Conservation (phyloP, 1,139 yeast genomes). For the Candida labiduridarum region DNA sequence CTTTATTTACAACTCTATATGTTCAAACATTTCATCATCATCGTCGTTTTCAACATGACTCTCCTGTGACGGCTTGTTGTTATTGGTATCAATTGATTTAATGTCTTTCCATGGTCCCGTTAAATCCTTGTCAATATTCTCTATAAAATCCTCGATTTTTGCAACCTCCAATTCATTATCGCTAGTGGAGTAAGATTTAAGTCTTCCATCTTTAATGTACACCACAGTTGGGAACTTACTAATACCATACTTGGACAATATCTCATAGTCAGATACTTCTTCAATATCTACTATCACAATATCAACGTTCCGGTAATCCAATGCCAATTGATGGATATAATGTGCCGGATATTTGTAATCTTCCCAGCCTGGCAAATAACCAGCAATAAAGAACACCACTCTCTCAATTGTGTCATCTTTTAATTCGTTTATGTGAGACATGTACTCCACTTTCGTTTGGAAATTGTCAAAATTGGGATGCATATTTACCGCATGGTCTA, state of each 20-base stretch:
- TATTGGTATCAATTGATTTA: constrained; percentile 15
- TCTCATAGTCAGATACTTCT: constrained; percentile 19
- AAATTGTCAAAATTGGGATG: constrained; percentile 25
- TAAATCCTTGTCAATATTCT: constrained; percentile 17
- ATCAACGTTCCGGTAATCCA: constrained; percentile 13
- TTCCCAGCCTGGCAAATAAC: constrained; percentile 33
- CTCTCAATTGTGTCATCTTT: constrained; percentile 13
- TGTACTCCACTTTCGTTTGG: constrained; percentile 16
- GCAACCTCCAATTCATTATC: constrained; percentile 22
- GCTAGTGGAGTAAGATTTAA: constrained; percentile 25
- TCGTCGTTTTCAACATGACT: constrained; percentile 4
- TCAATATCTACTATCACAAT: constrained; percentile 34
- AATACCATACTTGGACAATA: constrained; percentile 28
- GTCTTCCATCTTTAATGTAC: constrained; percentile 22
- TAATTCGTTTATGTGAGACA: constrained; percentile 8
- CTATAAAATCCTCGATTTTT: constrained; percentile 25
- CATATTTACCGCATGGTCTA: constrained; percentile 9
- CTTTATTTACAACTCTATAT: constrained; percentile 15
- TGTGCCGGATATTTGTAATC: constrained; percentile 36
- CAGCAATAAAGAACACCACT: constrained; percentile 30
- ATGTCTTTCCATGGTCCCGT: constrained; percentile 23
- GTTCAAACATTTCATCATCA: constrained; percentile 12
- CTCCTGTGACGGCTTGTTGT: neutral
- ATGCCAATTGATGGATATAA: constrained; percentile 34
- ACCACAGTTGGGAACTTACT: constrained; percentile 40